Conservation (phyloP, 805 yeast species). For the Saccharomycopsis olivae region DNA sequence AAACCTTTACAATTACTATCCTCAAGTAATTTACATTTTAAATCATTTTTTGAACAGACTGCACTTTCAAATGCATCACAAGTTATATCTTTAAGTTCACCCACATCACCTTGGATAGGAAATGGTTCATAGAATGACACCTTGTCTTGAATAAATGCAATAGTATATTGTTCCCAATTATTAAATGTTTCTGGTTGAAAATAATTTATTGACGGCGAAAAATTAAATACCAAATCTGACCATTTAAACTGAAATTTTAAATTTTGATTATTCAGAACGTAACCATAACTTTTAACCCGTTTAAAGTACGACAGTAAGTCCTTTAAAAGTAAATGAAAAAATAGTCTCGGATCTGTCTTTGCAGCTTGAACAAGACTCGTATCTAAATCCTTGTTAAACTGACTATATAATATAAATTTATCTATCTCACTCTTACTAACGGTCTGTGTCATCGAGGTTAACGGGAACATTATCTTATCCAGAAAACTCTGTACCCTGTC, state of each 20-base stretch:
- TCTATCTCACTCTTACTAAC: neutral
- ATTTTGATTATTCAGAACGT: neutral
- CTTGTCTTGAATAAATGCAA: neutral
- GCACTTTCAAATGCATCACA: neutral
- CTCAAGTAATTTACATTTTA: neutral
- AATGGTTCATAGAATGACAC: slow-evolving; percentile 2
- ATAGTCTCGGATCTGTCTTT: slow-evolving; percentile 3
- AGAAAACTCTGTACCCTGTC: neutral
- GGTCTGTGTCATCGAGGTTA: neutral
- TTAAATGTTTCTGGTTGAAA: slow-evolving; percentile 1
- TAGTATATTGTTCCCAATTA: neutral
- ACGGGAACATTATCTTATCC: slow-evolving; percentile 1
- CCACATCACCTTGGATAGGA: neutral
- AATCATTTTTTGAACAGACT: neutral
- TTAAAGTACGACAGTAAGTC: neutral
- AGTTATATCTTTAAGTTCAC: neutral
- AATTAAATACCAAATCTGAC: neutral
- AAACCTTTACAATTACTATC: neutral
- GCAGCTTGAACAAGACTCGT: neutral
- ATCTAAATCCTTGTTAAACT: neutral
- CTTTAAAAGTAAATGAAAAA: neutral
- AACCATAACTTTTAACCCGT: neutral
- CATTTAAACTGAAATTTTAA: slow-evolving; percentile 1
- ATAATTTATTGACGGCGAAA: slow-evolving; percentile 2
- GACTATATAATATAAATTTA: neutral